These are phyloP conservation scores for Castanea crenata DNA, from an alignment of 306 rosid genomes.

Conservation along the genomic window DNA sequence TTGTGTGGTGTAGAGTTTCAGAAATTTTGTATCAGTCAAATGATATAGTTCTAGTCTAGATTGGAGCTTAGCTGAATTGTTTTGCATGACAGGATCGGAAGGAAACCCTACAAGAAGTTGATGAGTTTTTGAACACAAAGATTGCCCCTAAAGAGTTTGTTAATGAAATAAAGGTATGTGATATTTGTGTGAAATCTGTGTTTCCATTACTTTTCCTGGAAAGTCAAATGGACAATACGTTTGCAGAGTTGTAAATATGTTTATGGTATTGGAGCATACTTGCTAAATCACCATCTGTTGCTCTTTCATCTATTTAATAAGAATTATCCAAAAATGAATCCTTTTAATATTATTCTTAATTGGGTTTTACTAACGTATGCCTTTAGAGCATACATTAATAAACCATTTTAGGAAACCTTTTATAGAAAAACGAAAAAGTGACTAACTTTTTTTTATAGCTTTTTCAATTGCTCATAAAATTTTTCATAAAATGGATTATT, in stretches of 20 bases:
- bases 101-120: conserved; percentile 61
- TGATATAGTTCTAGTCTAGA: not conserved
- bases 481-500: too few relatives aligned
- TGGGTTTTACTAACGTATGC: too few relatives aligned
- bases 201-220: not conserved
- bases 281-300: not conserved
- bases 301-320: not conserved
- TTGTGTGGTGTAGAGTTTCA: not conserved
- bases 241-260: not conserved
- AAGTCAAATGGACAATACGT: not conserved
- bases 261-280: not conserved
- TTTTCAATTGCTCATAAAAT: too few relatives aligned
- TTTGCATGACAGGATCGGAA: conserved; percentile 68
- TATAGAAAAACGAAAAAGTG: too few relatives aligned
- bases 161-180: conserved; percentile 72
- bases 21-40: not conserved
- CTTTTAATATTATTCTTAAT: not conserved
- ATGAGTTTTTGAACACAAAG: conserved; percentile 81
- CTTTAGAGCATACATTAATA: too few relatives aligned
- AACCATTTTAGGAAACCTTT: too few relatives aligned
- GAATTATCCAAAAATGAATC: not conserved
- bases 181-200: not conserved
- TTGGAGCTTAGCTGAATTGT: not conserved
- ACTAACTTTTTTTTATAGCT: too few relatives aligned
- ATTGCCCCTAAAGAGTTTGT: conserved; percentile 82